Evolutionary conservation across 1,284 basidiomycete genomes (phyloP).

Genomic region (Cryptococcus sp.): DNA sequence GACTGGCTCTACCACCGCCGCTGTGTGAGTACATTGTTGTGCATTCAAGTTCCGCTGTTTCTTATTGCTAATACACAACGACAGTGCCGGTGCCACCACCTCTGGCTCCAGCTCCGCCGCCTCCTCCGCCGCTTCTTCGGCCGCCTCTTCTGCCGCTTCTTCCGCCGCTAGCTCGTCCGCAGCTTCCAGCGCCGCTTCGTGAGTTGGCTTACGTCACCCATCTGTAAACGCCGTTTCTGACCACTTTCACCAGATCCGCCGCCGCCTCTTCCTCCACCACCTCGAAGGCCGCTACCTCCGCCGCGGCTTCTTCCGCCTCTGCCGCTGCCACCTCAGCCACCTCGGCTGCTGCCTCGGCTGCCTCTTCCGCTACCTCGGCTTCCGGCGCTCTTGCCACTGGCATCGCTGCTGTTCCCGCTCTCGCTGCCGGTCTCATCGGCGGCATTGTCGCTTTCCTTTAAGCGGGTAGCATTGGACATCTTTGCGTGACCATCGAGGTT

Average conservation of each 20-base stretch:
- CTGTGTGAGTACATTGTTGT: no score
- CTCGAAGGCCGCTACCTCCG: slow-evolving; percentile 15
- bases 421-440: slow-evolving; percentile 39
- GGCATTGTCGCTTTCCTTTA: slow-evolving; percentile 42
- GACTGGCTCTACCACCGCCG: no score
- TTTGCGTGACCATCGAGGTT: no score
- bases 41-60: neutral
- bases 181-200: slow-evolving; percentile 15
- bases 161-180: slow-evolving; percentile 18
- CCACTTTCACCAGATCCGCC: neutral
- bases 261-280: slow-evolving; percentile 6
- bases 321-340: slow-evolving; percentile 8
- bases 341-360: slow-evolving; percentile 22
- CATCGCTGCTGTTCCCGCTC: slow-evolving; percentile 32
- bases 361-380: slow-evolving; percentile 16
- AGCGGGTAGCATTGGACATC: slow-evolving; percentile 2
- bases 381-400: slow-evolving; percentile 29
- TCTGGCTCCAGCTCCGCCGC: slow-evolving; percentile 16
- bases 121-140: slow-evolving; percentile 6
- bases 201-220: neutral
- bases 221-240: neutral
- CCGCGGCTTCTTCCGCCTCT: slow-evolving; percentile 13
- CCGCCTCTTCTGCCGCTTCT: slow-evolving; percentile 16
- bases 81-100: slow-evolving; percentile 17
- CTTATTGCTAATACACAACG: no score